These are phyloP conservation scores for Lepidium sativum DNA, from an alignment of 345 rosid genomes.

Conservation along the genomic window DNA sequence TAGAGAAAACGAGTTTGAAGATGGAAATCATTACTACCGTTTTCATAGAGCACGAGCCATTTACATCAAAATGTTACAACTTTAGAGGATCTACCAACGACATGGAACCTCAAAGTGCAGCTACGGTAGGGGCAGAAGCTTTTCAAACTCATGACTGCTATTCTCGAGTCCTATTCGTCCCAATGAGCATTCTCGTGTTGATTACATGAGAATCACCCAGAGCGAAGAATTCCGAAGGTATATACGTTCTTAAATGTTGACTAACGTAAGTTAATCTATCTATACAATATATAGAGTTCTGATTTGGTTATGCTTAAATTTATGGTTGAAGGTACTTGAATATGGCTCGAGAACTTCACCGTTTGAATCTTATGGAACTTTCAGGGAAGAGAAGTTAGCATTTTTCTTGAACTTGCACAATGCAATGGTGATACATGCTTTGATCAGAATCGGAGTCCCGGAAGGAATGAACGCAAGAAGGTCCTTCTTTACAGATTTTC, in stretches of 20 bases:
- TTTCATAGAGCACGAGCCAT: constrained; percentile 83
- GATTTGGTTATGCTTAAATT: background rate
- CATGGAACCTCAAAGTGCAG: constrained; percentile 48
- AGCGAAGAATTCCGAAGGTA: constrained; percentile 89
- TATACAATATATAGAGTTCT: background rate
- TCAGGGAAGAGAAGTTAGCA: constrained; percentile 54
- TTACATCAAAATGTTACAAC: constrained; percentile 55
- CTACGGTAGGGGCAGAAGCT: constrained; percentile 41
- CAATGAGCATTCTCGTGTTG: constrained; percentile 49
- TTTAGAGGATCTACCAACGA: constrained; percentile 54
- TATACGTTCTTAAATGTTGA: background rate
- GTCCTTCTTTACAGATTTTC: constrained; percentile 57
- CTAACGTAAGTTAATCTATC: background rate
- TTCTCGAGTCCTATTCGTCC: constrained; percentile 73
- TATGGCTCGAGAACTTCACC: constrained; percentile 60
- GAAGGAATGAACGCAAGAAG: constrained; percentile 66
- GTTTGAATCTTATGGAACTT: constrained; percentile 49
- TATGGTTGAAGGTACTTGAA: constrained; percentile 48
- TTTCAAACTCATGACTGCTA: constrained; percentile 67
- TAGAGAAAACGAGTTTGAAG: constrained; percentile 80
- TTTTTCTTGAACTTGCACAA: constrained; percentile 84
- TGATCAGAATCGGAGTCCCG: constrained; percentile 57
- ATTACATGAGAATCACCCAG: constrained; percentile 52
- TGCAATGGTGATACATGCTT: constrained; percentile 90
- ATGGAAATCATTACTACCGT: constrained; percentile 73